These are phyloP conservation scores for Colletotrichum orchidophilum DNA, from an alignment of 2,329 filamentous ascomycete species.

Conservation along the genomic window DNA sequence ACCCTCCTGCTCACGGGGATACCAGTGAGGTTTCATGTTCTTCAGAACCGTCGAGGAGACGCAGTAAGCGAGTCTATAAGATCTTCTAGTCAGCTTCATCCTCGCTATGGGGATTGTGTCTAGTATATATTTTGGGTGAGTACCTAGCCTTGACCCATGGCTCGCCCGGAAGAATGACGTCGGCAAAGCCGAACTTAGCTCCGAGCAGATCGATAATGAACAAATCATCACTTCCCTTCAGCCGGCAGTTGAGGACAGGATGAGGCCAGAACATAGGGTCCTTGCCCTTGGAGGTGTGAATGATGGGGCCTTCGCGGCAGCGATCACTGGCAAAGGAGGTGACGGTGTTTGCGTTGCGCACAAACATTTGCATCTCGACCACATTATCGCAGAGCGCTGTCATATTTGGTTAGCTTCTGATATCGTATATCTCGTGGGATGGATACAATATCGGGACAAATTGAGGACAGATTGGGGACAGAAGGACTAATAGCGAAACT, in stretches of 20 bases:
- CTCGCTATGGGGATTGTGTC: not conserved
- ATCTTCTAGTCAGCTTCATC: not conserved
- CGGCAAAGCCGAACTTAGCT: slow-evolving; percentile 9
- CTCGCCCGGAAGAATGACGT: slow-evolving; percentile 12
- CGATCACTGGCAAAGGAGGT: not conserved
- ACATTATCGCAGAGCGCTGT: slow-evolving; percentile 28
- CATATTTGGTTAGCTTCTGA: not conserved
- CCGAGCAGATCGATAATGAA: slow-evolving; percentile 30
- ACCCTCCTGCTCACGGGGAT: not conserved
- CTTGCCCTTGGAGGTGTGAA: slow-evolving; percentile 19
- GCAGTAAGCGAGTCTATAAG: not conserved
- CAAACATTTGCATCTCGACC: slow-evolving; percentile 23
- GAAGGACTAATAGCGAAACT: not conserved
- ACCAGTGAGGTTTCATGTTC: slow-evolving; percentile 15
- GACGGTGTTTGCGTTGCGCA: slow-evolving; percentile 25
- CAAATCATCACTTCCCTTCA: slow-evolving; percentile 4
- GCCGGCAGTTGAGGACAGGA: slow-evolving; percentile 23
- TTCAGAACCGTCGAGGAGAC: not conserved
- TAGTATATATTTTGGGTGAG: not conserved
- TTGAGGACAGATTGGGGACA: not conserved
- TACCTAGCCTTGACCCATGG: slow-evolving; percentile 11
- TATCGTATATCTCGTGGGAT: not conserved
- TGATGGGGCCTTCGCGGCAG: not conserved
- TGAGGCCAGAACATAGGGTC: slow-evolving; percentile 35
- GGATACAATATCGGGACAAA: too few relatives aligned